Base-by-base conservation (phyloP, 2,329 filamentous ascomycete genomes). In the Colletotrichum sp. region DNA sequence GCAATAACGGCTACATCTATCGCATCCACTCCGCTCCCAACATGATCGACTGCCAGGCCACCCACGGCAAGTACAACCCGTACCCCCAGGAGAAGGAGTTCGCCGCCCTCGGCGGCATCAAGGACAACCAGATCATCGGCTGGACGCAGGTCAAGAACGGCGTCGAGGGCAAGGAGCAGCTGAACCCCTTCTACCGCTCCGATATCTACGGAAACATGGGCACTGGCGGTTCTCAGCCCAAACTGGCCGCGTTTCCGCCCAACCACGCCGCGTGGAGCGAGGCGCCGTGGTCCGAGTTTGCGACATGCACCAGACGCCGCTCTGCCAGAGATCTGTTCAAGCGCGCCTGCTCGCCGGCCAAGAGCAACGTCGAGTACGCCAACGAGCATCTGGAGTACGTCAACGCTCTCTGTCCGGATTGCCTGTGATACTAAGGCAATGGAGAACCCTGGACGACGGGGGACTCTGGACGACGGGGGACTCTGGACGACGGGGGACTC, bases 41-140 rank as follows among this genome's bases (percentile, higher is more conserved):
- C 25, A 73, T 73, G 56, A 73, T 73, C 7, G 71, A 73, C 39
- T 73, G 56, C 39, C 12, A 39, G 30, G 71, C 28, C 16, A 73
- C 71, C 5, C 71, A 70, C 7, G 56, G 58, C 16, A 36, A 64
- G 16, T 58, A 69, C 56, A 64, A 73, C 32, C 39, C 36, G n/a
- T 69, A 43, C 22, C 25, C 39, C 4, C 8, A 70, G 12, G 56
- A 69, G 56, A 36, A 28, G 25, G 65, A 73, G 66, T 73, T 64
- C 58, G 65, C 71, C 8, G 56, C 71, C 2, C 28, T 73, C 6
- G 71, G 65, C 13, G 71, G 71, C 34, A 64, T 73, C 13, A 69
- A 69, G 32, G 39, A 36, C 30, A 64, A 62, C 30, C 65, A 73
- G 56, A 73, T 69, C 56, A 56, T 73, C 15, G 30, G 55, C 30